Percentiles rank a stretch among this genome's conserved stretches.
Conservation (phyloP, 345 rosid genomes). For the Gossypium bickii region DNA sequence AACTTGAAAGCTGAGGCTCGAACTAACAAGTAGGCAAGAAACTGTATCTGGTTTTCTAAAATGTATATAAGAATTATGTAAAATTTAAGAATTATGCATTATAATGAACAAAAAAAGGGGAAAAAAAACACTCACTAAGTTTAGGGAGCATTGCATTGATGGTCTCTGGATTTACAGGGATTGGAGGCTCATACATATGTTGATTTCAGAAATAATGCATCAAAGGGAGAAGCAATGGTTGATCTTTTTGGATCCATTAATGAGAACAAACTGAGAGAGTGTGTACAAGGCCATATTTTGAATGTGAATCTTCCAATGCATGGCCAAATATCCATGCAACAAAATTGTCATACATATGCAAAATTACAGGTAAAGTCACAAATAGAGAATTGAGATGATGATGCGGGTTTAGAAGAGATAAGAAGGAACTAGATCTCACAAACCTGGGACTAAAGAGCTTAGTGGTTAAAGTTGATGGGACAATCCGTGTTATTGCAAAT, state of each 20-base stretch:
- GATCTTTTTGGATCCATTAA: slow-evolving; percentile 89
- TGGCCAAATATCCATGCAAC: slow-evolving; percentile 85
- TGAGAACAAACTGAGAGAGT: slow-evolving; percentile 90
- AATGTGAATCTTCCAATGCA: slow-evolving; percentile 91
- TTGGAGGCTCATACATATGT: slow-evolving; percentile 72
- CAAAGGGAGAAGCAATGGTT: slow-evolving; percentile 53
- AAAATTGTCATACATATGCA: slow-evolving; percentile 46
- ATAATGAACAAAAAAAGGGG: neutral
- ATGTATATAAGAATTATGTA: too few relatives aligned
- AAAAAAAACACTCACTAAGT: slow-evolving; percentile 58
- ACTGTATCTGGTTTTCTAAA: too few relatives aligned
- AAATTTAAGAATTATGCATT: too few relatives aligned
- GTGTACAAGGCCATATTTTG: slow-evolving; percentile 85
- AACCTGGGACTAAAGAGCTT: slow-evolving; percentile 88
- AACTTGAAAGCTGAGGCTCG: too few relatives aligned
- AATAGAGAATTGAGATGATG: neutral
- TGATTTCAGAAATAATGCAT: slow-evolving; percentile 76
- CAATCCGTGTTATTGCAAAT: slow-evolving; percentile 83
- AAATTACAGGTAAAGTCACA: slow-evolving; percentile 12
- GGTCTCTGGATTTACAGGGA: slow-evolving; percentile 77
- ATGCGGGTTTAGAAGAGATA: neutral
- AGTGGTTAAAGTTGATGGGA: slow-evolving; percentile 84
- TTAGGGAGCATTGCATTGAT: slow-evolving; percentile 89
- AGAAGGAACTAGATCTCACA: slow-evolving; percentile 22
- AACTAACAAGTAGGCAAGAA: too few relatives aligned